phyloP scores from a whole-genome alignment of 2,329 filamentous ascomycete species.

The Neonectria neomacrospora region DNA sequence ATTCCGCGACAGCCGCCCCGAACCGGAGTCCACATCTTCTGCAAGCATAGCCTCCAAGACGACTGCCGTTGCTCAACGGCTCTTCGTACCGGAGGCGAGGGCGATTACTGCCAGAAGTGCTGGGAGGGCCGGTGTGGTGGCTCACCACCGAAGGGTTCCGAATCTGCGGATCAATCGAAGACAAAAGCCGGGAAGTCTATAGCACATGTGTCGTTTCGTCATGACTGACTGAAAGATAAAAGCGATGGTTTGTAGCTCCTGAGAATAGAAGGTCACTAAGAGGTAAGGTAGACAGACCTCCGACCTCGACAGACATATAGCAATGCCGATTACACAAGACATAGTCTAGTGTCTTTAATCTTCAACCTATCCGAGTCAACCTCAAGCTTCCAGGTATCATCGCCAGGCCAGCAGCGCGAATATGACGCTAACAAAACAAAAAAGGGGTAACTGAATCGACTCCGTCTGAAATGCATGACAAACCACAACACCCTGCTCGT shows the following conservation, averaged over 20 bases:
- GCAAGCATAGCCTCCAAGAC: conserved; percentile 33
- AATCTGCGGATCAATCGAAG: conserved; percentile 6
- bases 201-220: too few species aligned
- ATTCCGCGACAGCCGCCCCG: conserved; percentile 29
- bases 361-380: conserved; percentile 22
- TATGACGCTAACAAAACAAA: conserved; percentile 28
- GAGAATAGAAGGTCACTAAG: neutral
- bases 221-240: neutral
- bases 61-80: conserved; percentile 32
- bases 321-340: neutral
- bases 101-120: conserved; percentile 40
- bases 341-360: conserved; percentile 23
- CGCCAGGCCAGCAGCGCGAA: conserved; percentile 28
- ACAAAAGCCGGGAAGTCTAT: neutral
- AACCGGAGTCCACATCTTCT: conserved; percentile 34
- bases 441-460: conserved; percentile 31
- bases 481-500: conserved; percentile 40
- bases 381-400: conserved; percentile 28
- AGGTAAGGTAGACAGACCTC: neutral
- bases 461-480: conserved; percentile 39
- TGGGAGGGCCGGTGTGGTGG: conserved; percentile 39
- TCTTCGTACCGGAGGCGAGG: conserved; percentile 22
- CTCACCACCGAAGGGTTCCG: conserved; percentile 28
- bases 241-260: neutral
- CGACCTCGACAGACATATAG: neutral